A percentile compares a stretch with the other conserved stretches of the same genome.
phyloP scores from a whole-genome alignment of 2,329 filamentous ascomycete species.

The Microcera coccophila region DNA sequence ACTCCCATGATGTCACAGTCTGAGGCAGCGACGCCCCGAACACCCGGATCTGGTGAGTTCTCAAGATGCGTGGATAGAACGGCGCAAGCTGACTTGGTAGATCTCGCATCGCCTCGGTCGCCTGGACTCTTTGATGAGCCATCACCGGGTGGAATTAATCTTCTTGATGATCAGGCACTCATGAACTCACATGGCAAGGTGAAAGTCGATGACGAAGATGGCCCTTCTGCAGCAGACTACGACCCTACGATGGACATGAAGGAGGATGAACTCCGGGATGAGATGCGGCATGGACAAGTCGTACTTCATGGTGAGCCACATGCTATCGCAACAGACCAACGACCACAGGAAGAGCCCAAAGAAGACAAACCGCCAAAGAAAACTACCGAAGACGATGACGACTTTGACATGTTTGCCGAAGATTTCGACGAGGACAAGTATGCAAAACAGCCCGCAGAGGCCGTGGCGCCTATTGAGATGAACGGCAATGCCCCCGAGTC shows the following conservation, averaged over 20 bases:
- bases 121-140: slow-evolving; percentile 48
- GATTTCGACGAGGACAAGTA: slow-evolving; percentile 68
- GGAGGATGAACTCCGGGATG: slow-evolving; percentile 71
- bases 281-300: slow-evolving; percentile 57
- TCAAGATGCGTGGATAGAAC: not conserved
- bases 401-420: slow-evolving; percentile 86
- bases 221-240: slow-evolving; percentile 88
- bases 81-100: slow-evolving; percentile 28
- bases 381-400: slow-evolving; percentile 50
- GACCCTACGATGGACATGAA: slow-evolving; percentile 85
- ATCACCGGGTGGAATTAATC: slow-evolving; percentile 57
- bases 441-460: slow-evolving; percentile 44
- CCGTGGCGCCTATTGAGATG: slow-evolving; percentile 33
- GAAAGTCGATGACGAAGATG: slow-evolving; percentile 54
- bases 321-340: slow-evolving; percentile 24
- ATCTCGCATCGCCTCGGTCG: slow-evolving; percentile 40
- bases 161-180: slow-evolving; percentile 64
- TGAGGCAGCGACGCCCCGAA: slow-evolving; percentile 39
- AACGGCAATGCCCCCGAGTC: slow-evolving; percentile 46
- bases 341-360: slow-evolving; percentile 22
- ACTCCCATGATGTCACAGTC: slow-evolving; percentile 35
- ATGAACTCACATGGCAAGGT: slow-evolving; percentile 55
- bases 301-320: slow-evolving; percentile 46
- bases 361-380: slow-evolving; percentile 26
- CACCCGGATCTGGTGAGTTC: slow-evolving; percentile 47